Percentiles rank a stretch among this genome's conserved stretches.
Conservation (phyloP, 2,329 filamentous ascomycete genomes). For the Apiospora rasikravindrae region DNA sequence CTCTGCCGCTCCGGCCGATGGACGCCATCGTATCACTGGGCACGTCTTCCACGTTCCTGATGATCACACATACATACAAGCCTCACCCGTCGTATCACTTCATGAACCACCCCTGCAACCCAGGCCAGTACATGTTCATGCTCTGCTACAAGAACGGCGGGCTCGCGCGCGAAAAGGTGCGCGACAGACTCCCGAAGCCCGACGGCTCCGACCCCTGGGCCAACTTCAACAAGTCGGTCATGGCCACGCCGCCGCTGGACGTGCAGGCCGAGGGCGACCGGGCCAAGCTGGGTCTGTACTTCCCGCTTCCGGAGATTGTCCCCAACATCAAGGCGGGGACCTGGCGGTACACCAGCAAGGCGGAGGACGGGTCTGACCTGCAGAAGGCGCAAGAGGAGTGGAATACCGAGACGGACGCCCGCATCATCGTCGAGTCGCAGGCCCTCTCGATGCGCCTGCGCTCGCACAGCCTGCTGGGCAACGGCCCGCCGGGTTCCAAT, state of each 20-base stretch:
- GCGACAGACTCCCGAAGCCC: slow-evolving; percentile 73
- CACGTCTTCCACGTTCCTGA: slow-evolving; percentile 95
- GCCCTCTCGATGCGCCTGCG: slow-evolving; percentile 89
- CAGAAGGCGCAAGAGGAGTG: slow-evolving; percentile 52
- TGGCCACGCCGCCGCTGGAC: slow-evolving; percentile 72
- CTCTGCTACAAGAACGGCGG: slow-evolving; percentile 99
- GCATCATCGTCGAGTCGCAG: slow-evolving; percentile 92
- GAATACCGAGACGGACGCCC: slow-evolving; percentile 72
- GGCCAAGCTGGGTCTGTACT: slow-evolving; percentile 93
- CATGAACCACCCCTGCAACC: slow-evolving; percentile 94
- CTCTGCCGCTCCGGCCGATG: slow-evolving; percentile 81
- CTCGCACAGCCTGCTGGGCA: slow-evolving; percentile 74
- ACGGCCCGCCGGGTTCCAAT: slow-evolving; percentile 44
- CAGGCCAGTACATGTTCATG: slow-evolving; percentile 99
- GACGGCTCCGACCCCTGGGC: slow-evolving; percentile 69
- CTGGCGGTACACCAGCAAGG: slow-evolving; percentile 75
- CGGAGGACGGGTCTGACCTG: slow-evolving; percentile 58
- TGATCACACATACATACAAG: slow-evolving; percentile 91
- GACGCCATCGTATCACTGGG: slow-evolving; percentile 95
- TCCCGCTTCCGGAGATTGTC: slow-evolving; percentile 93
- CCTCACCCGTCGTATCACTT: slow-evolving; percentile 94
- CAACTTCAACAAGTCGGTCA: slow-evolving; percentile 76
- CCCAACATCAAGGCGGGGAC: slow-evolving; percentile 86
- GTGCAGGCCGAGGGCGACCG: slow-evolving; percentile 57
- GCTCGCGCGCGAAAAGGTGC: slow-evolving; percentile 86